Base-by-base conservation (phyloP, 345 rosid species). In the Kandelia obovata region DNA sequence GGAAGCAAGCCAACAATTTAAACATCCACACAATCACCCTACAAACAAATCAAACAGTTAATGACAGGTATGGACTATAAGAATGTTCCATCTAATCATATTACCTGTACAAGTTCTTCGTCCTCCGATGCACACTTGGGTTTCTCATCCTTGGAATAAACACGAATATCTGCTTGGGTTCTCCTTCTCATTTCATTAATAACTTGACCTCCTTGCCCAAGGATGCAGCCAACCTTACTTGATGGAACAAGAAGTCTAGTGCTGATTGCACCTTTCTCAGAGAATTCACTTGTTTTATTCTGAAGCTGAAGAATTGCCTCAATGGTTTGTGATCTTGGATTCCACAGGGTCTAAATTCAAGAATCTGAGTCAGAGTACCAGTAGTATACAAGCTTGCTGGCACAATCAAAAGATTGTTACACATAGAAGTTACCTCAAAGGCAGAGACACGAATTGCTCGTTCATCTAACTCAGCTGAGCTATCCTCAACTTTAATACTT, bases 161-260 rank as follows among this genome's bases (percentile, higher is more conserved):
- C 84, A 67, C 87, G 82, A 64, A 83, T 87, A 34, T 87, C 86
- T 47, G 88, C 92, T 49, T 64, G 80, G 39, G 85, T 83, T 75
- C 85, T 81, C 78, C 84, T 83, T 32, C 88, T 82, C 86, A 88
- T 88, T 75, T 88, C 88, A 72, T 80, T 86, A 65, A 88, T 84
- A 73, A 86, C 76, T 43, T 78, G 77, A 64, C 90, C 90, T 69
- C 90, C 87, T 77, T 84, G 85, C 55, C 92, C 92, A 70, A 86
- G 83, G 59, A 84, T 75, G 71, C 88, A 86, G 35, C 88, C 90
- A 61, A 81, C 82, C 79, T 83, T 83, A 67, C 78, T 79, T 30
- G 92, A 82, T 9, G 87, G 80, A 77, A 88, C 90, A 66, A 86
- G 84, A 66, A 88, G 82, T 66, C 80, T 77, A 46, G 88, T 81